These are phyloP conservation scores for Mycena filopes DNA, from an alignment of 768 basidiomycete species.

Conservation along the genomic window DNA sequence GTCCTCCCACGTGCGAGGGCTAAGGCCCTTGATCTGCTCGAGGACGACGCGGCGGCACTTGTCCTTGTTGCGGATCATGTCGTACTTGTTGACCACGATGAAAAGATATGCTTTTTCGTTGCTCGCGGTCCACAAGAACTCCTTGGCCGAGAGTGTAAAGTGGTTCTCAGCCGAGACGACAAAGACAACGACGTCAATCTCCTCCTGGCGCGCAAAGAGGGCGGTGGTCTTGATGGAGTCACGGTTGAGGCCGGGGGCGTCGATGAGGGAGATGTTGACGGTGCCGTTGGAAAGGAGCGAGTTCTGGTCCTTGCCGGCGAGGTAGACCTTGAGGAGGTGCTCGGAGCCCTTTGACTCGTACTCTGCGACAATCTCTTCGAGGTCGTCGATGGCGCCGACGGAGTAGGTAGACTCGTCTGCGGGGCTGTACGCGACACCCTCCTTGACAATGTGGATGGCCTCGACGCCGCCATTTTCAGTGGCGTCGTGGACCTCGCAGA, in stretches of 20 bases:
- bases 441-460: constrained; percentile 86
- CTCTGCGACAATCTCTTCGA: constrained; percentile 84
- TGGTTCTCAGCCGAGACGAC: constrained; percentile 99
- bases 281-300: constrained; percentile 95
- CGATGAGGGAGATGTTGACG: constrained; percentile 97
- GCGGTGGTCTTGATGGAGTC: constrained; percentile 96
- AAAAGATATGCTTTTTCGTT: constrained; percentile 98
- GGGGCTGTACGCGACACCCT: constrained; percentile 73
- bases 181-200: constrained; percentile 98
- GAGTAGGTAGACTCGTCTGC: constrained; percentile 82
- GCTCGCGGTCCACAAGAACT: constrained; percentile 92
- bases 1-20: constrained; percentile 92
- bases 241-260: constrained; percentile 96
- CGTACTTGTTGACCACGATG: constrained; percentile 98
- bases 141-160: constrained; percentile 94
- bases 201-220: constrained; percentile 94
- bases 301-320: constrained; percentile 80
- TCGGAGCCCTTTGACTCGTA: constrained; percentile 68
- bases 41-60: constrained; percentile 89
- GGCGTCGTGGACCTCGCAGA: constrained; percentile 96
- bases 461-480: constrained; percentile 82
- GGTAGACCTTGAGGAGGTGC: constrained; percentile 87
- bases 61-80: constrained; percentile 94
- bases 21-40: constrained; percentile 93
- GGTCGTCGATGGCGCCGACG: constrained; percentile 68